Evolutionary conservation across 306 rosid genomes (phyloP).

Genomic region (Abrus precatorius): DNA sequence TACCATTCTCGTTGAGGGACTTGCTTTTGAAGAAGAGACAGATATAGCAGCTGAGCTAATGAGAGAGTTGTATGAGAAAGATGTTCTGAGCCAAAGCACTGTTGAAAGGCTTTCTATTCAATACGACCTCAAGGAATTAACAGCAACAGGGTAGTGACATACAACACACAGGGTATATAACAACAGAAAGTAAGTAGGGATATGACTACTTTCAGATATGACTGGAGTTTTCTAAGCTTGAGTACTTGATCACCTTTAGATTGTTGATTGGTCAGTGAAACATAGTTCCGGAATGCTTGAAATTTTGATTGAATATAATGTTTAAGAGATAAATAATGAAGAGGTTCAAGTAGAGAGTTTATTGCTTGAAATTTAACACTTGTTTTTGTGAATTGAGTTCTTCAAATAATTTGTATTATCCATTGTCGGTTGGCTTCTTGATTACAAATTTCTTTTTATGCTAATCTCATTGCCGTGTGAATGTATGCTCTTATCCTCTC

Average conservation of each 20-base stretch:
- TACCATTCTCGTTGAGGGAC: conserved; percentile 81
- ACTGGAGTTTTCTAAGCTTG: conserved; percentile 37
- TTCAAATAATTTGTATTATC: neutral
- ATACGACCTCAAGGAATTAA: conserved; percentile 64
- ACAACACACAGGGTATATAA: conserved; percentile 25
- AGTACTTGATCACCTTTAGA: conserved; percentile 19
- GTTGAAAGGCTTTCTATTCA: conserved; percentile 81
- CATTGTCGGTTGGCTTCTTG: conserved; percentile 15
- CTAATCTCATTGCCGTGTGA: conserved; percentile 21
- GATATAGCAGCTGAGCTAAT: conserved; percentile 70
- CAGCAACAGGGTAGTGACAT: conserved; percentile 44
- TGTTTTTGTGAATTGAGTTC: conserved; percentile 5
- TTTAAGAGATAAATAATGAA: conserved; percentile 43
- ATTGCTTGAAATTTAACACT: conserved; percentile 3
- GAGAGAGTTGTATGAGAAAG: conserved; percentile 65
- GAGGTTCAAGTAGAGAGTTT: conserved; percentile 22
- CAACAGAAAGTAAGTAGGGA: conserved; percentile 42
- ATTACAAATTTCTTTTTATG: conserved; percentile 3
- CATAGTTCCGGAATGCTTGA: conserved; percentile 39
- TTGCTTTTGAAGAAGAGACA: conserved; percentile 73
- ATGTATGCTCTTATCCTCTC: conserved; percentile 9
- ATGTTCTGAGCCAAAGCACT: conserved; percentile 70
- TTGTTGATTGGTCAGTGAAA: conserved; percentile 38
- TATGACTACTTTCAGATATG: conserved; percentile 37
- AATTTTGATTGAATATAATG: conserved; percentile 47